phyloP scores from a whole-genome alignment of 2,329 filamentous ascomycete genomes.

The Chrysosporium queenslandicum region DNA sequence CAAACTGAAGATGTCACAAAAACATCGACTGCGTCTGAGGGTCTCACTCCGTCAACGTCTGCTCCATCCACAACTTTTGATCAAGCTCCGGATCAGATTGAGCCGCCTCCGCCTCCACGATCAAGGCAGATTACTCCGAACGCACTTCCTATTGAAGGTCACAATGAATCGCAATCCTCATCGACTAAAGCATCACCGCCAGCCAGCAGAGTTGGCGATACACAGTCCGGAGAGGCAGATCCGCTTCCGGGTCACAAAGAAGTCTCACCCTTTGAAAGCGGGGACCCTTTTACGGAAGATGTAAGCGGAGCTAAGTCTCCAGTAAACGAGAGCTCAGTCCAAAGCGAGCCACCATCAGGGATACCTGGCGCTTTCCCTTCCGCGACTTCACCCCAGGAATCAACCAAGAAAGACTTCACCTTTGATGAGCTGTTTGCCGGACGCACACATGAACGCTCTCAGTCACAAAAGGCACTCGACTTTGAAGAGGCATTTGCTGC shows the following conservation, averaged over 20 bases:
- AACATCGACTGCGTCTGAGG: constrained; percentile 34
- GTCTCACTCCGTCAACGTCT: constrained; percentile 53
- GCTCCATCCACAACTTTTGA: constrained; percentile 41
- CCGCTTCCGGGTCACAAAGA: neutral
- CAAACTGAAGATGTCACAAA: constrained; percentile 33
- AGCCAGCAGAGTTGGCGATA: constrained; percentile 50
- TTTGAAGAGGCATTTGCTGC: constrained; percentile 40
- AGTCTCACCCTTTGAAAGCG: constrained; percentile 24
- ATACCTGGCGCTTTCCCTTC: constrained; percentile 43
- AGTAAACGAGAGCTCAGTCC: neutral
- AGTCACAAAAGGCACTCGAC: constrained; percentile 39
- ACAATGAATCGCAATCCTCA: constrained; percentile 53
- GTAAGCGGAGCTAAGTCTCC: neutral
- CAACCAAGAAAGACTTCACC: constrained; percentile 29
- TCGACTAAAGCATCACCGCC: constrained; percentile 70
- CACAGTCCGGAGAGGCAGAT: constrained; percentile 16
- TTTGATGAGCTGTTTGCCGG: constrained; percentile 41
- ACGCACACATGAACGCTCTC: constrained; percentile 35
- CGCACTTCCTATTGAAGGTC: constrained; percentile 58
- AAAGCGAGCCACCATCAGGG: constrained; percentile 16
- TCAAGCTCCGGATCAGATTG: constrained; percentile 18
- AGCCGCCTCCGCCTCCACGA: constrained; percentile 51
- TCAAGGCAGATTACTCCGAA: constrained; percentile 69
- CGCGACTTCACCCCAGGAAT: constrained; percentile 15
- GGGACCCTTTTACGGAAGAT: constrained; percentile 5